These are phyloP conservation scores for Suhomyces kilbournensis DNA, from an alignment of 805 yeast genomes.

Conservation along the genomic window DNA sequence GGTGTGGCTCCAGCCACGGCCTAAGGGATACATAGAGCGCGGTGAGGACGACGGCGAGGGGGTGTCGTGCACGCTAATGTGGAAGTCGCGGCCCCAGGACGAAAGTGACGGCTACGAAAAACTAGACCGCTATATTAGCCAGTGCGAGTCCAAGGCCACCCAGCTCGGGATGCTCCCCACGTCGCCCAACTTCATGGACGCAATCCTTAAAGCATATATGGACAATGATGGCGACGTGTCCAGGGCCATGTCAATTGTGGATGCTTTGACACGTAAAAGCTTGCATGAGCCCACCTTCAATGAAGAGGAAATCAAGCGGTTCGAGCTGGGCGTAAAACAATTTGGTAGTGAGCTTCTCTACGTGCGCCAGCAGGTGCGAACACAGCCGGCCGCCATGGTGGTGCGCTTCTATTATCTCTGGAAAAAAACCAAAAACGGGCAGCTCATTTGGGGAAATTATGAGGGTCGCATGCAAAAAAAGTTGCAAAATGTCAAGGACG, in stretches of 20 bases:
- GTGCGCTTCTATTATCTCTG: conserved; percentile 87
- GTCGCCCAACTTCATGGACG: conserved; percentile 83
- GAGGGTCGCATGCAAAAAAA: conserved; percentile 68
- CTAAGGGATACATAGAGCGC: conserved; percentile 78
- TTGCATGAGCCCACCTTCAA: conserved; percentile 78
- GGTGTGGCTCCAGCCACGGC: conserved; percentile 74
- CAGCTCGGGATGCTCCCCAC: conserved; percentile 52
- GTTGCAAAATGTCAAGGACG: conserved; percentile 31
- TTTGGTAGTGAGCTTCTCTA: conserved; percentile 79
- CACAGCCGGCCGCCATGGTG: conserved; percentile 72
- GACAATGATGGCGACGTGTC: conserved; percentile 48
- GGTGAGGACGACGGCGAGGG: conserved; percentile 62
- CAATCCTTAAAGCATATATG: conserved; percentile 55
- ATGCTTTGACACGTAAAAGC: conserved; percentile 49
- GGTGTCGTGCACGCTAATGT: conserved; percentile 58
- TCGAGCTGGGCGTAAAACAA: conserved; percentile 70
- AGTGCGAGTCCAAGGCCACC: conserved; percentile 57
- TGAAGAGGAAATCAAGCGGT: conserved; percentile 57
- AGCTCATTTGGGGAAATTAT: conserved; percentile 75
- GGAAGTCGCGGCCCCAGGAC: conserved; percentile 51
- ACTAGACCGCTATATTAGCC: conserved; percentile 53
- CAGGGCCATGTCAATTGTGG: conserved; percentile 46
- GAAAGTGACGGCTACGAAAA: conserved; percentile 18
- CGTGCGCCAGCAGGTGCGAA: conserved; percentile 65
- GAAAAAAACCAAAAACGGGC: conserved; percentile 83